Evolutionary conservation across 306 rosid genomes (phyloP).

Genomic region (Luffa acutangula): DNA sequence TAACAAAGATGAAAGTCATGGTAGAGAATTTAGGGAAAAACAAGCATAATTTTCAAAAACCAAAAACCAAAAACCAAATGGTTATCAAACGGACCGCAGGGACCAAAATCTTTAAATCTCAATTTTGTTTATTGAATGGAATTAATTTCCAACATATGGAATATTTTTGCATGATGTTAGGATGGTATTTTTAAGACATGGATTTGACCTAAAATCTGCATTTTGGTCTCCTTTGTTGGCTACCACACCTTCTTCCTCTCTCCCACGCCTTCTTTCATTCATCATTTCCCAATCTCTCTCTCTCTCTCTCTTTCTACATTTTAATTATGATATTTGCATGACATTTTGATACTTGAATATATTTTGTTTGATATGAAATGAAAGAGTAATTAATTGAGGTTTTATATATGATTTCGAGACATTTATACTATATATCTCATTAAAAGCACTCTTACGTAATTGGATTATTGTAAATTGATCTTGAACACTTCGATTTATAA

Average conservation of each 20-base stretch:
- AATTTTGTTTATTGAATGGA: no score
- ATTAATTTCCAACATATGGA: neutral
- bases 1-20: no score
- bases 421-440: no score
- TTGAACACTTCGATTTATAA: neutral
- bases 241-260: slow-evolving; percentile 5
- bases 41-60: no score
- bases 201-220: neutral
- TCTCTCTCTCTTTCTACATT: neutral
- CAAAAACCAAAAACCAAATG: no score
- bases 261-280: neutral
- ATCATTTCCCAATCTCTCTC: neutral
- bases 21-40: no score
- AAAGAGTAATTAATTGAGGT: neutral
- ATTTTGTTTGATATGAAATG: neutral
- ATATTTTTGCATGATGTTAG: neutral
- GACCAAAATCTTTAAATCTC: no score
- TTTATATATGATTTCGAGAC: neutral
- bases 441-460: no score
- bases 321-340: neutral
- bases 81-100: no score
- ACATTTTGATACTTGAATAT: neutral
- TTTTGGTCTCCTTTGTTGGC: neutral
- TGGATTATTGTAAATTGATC: neutral
- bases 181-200: neutral